These are phyloP conservation scores for Rhodosporidiobolus sp. DNA, from an alignment of 768 basidiomycete genomes.

Conservation along the genomic window DNA sequence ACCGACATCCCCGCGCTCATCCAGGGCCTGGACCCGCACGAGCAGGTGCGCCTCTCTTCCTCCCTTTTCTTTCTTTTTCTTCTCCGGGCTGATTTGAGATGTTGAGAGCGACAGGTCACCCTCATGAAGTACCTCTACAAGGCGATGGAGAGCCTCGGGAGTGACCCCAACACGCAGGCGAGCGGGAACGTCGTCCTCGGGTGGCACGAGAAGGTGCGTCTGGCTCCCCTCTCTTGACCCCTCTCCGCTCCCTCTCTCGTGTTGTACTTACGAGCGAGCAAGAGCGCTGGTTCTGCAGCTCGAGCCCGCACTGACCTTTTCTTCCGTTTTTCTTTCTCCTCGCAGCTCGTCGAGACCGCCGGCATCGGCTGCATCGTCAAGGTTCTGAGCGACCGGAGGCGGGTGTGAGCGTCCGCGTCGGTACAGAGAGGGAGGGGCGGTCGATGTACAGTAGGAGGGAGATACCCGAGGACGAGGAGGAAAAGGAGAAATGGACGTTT, in stretches of 20 bases:
- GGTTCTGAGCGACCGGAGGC: constrained; percentile 67
- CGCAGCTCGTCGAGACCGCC: constrained; percentile 83
- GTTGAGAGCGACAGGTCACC: constrained; percentile 62
- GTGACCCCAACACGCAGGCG: constrained; percentile 49
- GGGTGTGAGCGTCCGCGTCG: constrained; percentile 53
- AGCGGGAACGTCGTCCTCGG: constrained; percentile 68
- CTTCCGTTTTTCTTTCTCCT: not conserved
- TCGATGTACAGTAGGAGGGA: no score
- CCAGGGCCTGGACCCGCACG: constrained; percentile 56
- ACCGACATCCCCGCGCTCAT: constrained; percentile 76
- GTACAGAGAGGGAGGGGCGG: no score
- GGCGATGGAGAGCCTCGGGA: constrained; percentile 70
- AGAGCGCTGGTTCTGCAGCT: no score
- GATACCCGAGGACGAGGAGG: no score
- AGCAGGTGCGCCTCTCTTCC: constrained; percentile 41
- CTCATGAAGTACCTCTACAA: constrained; percentile 99
- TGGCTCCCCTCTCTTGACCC: not conserved
- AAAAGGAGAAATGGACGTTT: no score
- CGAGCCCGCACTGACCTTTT: not conserved
- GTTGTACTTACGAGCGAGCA: no score
- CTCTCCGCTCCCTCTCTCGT: not conserved
- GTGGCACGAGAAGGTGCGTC: constrained; percentile 92
- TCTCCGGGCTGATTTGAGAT: no score
- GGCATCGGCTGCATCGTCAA: constrained; percentile 94
- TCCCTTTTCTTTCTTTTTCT: not conserved